A percentile compares a stretch with the other conserved stretches of the same genome.
These are phyloP conservation scores for Biscogniauxia mediterranea DNA, from an alignment of 2,329 filamentous ascomycete species.

Conservation along the genomic window DNA sequence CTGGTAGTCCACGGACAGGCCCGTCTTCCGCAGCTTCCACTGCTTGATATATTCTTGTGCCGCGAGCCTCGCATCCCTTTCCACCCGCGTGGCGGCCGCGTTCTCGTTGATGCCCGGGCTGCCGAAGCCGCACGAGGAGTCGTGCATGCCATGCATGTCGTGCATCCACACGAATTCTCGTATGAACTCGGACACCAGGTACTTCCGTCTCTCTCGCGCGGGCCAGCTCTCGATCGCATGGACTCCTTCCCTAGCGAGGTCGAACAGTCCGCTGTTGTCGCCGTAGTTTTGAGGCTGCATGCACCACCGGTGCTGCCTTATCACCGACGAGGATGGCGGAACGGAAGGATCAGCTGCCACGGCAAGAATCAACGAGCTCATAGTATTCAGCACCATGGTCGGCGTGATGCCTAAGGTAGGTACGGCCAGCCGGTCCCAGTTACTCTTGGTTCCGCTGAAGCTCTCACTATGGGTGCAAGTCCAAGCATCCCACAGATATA, in stretches of 20 bases:
- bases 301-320: background rate
- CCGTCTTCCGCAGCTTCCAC: background rate
- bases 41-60: background rate
- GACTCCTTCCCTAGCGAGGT: conserved; percentile 5
- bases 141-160: background rate
- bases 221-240: conserved; percentile 1
- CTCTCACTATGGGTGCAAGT: background rate
- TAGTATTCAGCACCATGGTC: conserved; percentile 12
- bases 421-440: conserved; percentile 9
- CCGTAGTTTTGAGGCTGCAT: background rate
- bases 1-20: background rate
- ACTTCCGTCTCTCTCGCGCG: background rate
- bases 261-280: conserved; percentile 1
- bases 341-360: background rate
- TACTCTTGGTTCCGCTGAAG: background rate
- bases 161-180: conserved; percentile 11
- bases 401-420: conserved; percentile 2
- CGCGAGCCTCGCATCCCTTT: background rate
- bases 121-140: background rate
- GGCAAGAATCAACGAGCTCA: conserved; percentile 15
- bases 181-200: conserved; percentile 11
- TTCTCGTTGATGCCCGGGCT: background rate
- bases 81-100: background rate
- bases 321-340: background rate
- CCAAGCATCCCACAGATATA: conserved; percentile 13